Evolutionary conservation across 1,284 basidiomycete species (phyloP).

Genomic region (Stygiomarasmius scandens): DNA sequence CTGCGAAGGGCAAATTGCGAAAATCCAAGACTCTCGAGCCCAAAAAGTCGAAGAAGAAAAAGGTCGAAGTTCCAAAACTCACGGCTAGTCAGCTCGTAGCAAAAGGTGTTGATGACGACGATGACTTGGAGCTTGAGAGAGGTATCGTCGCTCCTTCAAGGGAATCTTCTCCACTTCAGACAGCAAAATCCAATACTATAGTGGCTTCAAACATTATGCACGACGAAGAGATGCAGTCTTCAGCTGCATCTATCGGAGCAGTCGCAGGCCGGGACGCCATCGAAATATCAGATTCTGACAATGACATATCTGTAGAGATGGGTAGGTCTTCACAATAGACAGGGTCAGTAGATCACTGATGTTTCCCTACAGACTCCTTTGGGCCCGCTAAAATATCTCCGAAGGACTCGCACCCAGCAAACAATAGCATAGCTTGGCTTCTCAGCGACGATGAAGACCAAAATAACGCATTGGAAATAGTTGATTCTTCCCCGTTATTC

Average conservation of each 20-base stretch:
- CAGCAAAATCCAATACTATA: too few relatives aligned
- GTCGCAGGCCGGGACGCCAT: background rate
- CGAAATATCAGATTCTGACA: conserved; percentile 11
- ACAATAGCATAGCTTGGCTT: conserved; percentile 57
- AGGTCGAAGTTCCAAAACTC: conserved; percentile 24
- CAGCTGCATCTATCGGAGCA: conserved; percentile 22
- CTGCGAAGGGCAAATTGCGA: conserved; percentile 33
- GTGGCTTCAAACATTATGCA: background rate
- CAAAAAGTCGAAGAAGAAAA: conserved; percentile 31
- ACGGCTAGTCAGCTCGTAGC: conserved; percentile 43
- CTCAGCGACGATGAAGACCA: conserved; percentile 61
- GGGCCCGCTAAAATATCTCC: too few relatives aligned
- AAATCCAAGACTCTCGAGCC: conserved; percentile 37
- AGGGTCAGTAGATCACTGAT: background rate
- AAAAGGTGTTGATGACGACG: conserved; percentile 53
- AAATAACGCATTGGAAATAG: conserved; percentile 50
- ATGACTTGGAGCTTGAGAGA: conserved; percentile 56
- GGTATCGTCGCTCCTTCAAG: conserved; percentile 18
- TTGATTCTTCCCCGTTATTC: conserved; percentile 47
- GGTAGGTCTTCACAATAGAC: background rate
- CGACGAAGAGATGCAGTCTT: conserved; percentile 28
- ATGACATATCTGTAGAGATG: background rate
- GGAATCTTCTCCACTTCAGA: background rate
- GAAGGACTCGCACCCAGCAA: conserved; percentile 8
- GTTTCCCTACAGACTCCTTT: too few relatives aligned